Conservation (phyloP, 768 basidiomycete species). For the Termitomyces titanicus region DNA sequence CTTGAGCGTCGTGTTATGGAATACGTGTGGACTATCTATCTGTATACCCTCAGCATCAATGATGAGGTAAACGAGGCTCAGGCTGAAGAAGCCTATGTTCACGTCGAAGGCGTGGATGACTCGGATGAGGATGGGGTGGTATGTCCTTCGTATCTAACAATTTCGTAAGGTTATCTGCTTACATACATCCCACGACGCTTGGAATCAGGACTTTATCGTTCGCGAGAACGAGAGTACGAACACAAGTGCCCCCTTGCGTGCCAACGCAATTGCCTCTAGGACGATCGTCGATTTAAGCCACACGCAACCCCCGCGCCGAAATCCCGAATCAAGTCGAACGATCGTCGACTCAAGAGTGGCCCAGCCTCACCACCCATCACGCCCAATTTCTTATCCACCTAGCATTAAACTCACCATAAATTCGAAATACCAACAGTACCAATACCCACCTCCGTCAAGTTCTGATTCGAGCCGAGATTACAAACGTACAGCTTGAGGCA, state of each 20-base stretch:
- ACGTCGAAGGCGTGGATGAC: not conserved
- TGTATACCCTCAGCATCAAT: slow-evolving; percentile 13
- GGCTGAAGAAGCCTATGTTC: not conserved
- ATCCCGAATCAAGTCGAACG: not conserved
- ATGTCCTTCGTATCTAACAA: not conserved
- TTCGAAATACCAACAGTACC: no score
- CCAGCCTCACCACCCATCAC: not conserved
- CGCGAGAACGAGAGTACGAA: not conserved
- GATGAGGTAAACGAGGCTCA: not conserved
- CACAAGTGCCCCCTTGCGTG: not conserved
- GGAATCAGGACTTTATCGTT: not conserved
- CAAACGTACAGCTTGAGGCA: no score
- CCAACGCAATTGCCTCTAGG: not conserved
- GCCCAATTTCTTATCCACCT: no score
- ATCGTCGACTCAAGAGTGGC: not conserved
- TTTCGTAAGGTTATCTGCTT: not conserved
- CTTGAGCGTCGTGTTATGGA: slow-evolving; percentile 29
- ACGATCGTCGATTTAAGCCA: not conserved
- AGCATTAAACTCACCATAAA: not conserved
- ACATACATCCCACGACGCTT: not conserved
- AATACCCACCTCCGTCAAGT: no score
- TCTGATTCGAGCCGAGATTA: no score
- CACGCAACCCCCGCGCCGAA: not conserved
- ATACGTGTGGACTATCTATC: slow-evolving; percentile 37
- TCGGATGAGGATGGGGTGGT: not conserved